These are phyloP conservation scores for Ramaria sp. DNA, from an alignment of 768 basidiomycete genomes.

Conservation along the genomic window DNA sequence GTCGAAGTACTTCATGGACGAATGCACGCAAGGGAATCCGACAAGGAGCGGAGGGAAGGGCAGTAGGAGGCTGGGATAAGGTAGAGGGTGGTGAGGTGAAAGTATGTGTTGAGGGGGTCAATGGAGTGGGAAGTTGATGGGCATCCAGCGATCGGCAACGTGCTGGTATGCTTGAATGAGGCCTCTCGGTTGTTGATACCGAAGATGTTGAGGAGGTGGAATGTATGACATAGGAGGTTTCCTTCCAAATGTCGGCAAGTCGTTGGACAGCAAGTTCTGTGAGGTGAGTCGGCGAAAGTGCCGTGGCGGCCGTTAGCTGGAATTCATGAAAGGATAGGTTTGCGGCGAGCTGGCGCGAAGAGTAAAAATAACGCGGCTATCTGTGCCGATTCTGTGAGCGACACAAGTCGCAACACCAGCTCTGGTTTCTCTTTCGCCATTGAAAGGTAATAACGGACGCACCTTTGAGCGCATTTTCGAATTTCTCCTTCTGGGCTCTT, in stretches of 20 bases:
- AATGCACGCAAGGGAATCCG: slow-evolving; percentile 30
- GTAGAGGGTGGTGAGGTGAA: slow-evolving; percentile 17
- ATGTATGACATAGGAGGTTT: slow-evolving; percentile 50
- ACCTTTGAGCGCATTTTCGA: slow-evolving; percentile 13
- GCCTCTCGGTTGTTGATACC: slow-evolving; percentile 28
- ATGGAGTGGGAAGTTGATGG: slow-evolving; percentile 34
- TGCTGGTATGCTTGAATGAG: slow-evolving; percentile 22
- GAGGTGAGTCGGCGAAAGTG: not conserved
- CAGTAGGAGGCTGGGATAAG: slow-evolving; percentile 19
- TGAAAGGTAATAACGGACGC: not conserved
- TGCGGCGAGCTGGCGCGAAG: not conserved
- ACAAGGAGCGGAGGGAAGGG: slow-evolving; percentile 17
- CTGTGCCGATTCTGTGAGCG: slow-evolving; percentile 2
- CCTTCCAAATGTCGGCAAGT: slow-evolving; percentile 67
- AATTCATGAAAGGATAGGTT: not conserved
- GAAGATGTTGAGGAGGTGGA: slow-evolving; percentile 17
- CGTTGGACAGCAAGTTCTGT: slow-evolving; percentile 29
- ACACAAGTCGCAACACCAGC: slow-evolving; percentile 1
- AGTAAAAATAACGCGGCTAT: not conserved
- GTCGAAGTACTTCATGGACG: slow-evolving; percentile 80
- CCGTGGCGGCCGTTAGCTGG: slow-evolving; percentile 1
- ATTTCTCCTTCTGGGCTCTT: slow-evolving; percentile 23
- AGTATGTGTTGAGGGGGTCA: slow-evolving; percentile 37
- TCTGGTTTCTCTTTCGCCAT: not conserved
- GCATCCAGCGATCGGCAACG: slow-evolving; percentile 12